These are phyloP conservation scores for Zangia roseola DNA, from an alignment of 768 basidiomycete species.

Conservation along the genomic window DNA sequence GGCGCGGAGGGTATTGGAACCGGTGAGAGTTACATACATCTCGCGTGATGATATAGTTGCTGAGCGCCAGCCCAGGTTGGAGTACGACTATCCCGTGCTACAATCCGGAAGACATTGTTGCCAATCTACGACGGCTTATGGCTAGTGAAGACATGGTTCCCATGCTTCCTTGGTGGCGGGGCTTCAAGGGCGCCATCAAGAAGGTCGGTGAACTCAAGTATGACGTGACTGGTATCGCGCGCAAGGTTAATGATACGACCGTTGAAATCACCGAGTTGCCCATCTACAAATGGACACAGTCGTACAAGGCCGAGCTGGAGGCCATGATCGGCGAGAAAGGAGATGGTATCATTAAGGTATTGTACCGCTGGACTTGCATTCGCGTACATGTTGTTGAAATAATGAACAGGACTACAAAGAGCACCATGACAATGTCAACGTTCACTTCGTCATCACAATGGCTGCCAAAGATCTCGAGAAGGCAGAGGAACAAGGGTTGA, in stretches of 20 bases:
- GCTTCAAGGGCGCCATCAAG: constrained; percentile 88
- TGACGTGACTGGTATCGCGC: constrained; percentile 70
- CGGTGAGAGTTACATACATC: constrained; percentile 44
- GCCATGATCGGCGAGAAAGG: constrained; percentile 85
- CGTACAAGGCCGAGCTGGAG: constrained; percentile 91
- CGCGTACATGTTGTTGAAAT: not conserved
- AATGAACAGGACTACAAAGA: constrained; percentile 87
- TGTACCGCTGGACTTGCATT: not conserved
- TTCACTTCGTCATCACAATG: constrained; percentile 88
- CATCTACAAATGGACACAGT: constrained; percentile 92
- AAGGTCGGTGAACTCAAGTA: constrained; percentile 81
- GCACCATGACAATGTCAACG: constrained; percentile 88
- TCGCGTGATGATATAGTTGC: not conserved
- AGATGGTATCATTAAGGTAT: constrained; percentile 77
- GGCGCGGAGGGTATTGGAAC: constrained; percentile 98
- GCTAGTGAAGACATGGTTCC: constrained; percentile 74
- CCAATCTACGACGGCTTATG: constrained; percentile 86
- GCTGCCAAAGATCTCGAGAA: constrained; percentile 75
- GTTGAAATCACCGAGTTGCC: constrained; percentile 95
- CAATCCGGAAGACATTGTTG: constrained; percentile 89
- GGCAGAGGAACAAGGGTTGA: constrained; percentile 85
- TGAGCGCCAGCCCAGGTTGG: constrained; percentile 63
- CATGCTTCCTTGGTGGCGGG: constrained; percentile 98
- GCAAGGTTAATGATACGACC: constrained; percentile 82
- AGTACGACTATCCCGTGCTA: constrained; percentile 89